Evolutionary conservation across 768 basidiomycete species (phyloP), one percentile per base, ranked within the genome.

Genomic region (Xerocomellus dryophilus): DNA sequence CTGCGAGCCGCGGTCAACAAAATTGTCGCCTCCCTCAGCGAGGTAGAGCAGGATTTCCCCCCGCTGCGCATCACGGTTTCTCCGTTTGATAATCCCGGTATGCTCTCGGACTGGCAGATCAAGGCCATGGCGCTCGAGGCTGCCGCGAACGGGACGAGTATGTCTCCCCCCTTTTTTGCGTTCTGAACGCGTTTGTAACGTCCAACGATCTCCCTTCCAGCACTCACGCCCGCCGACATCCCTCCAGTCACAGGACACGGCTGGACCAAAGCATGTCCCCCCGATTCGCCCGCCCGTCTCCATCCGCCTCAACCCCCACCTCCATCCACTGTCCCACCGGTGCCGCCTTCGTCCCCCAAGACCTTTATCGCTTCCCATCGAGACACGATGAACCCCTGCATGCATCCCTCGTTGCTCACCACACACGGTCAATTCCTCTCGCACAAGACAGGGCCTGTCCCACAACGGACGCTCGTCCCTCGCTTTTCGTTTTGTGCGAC

Each of bases 381-480:
- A 2, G 56, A 50, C 12, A 53, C 68, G 20, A 76, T 77, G 75
- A 51, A 75, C 45, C 70, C 75, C 0, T 77, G 76, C 54, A 27
- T 40, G 21, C 64, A 76, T 49, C 76, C 76, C 1, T 59, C 61
- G 14, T 56, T 71, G 36, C 49, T 77, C 34, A 50, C 49, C 4
- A 70, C 76, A 0, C 81, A 84, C 57, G 82, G 81, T 0, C 77
- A 80, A 47, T 82, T 80, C 59, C 71, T 84, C 20, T 74, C 78
- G 0, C 74, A 80, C 45, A 66, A 74, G 11, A 50, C 44, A 5
- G 84, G 83, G 2, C 82, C 82, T 0, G 47, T 50, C 2, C 80
- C 82, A 2, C 73, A 75, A 49, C 43, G 18, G 1, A 65, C 60
- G 1, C 61, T 83, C 57, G 61, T 81, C 0, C 84, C 83, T 0